A percentile compares a stretch with the other conserved stretches of the same genome.
These are phyloP conservation scores for Colletotrichum sp. DNA, from an alignment of 2,329 filamentous ascomycete species.

Conservation along the genomic window DNA sequence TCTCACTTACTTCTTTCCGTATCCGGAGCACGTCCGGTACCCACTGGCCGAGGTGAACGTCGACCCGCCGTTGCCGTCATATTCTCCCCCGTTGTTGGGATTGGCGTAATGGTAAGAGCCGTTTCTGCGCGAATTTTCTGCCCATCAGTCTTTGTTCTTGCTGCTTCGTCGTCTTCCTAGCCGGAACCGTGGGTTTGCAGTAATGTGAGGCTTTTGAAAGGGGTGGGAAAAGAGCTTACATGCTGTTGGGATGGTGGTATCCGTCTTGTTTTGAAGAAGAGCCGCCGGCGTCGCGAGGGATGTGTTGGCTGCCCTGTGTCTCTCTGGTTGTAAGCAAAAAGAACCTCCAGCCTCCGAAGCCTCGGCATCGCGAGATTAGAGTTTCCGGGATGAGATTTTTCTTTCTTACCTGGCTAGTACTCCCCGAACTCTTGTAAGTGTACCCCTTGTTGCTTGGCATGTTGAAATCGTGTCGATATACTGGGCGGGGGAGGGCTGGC, in stretches of 20 bases:
- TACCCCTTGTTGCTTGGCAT: conserved; percentile 33
- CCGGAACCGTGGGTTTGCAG: neutral
- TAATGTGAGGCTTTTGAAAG: too few relatives aligned
- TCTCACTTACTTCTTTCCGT: conserved; percentile 14
- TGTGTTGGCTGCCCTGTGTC: conserved; percentile 69
- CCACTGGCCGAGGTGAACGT: conserved; percentile 68
- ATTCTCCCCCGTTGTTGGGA: conserved; percentile 68
- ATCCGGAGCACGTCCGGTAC: conserved; percentile 14
- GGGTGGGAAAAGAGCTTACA: too few relatives aligned
- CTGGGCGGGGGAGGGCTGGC: neutral
- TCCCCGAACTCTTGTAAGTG: conserved; percentile 57
- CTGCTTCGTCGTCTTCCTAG: neutral
- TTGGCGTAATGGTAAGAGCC: conserved; percentile 78
- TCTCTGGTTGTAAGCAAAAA: neutral
- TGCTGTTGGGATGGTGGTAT: conserved; percentile 70
- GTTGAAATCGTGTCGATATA: neutral
- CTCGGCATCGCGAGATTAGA: neutral
- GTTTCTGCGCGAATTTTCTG: conserved; percentile 42
- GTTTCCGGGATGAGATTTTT: neutral
- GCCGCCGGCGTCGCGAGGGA: conserved; percentile 66
- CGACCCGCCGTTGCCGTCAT: conserved; percentile 61
- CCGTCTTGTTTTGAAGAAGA: conserved; percentile 59
- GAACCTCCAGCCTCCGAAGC: too few relatives aligned
- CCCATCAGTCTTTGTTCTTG: neutral
- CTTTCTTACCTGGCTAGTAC: conserved; percentile 64